phyloP scores from a whole-genome alignment of 495 filamentous ascomycete genomes.

The Aspergillus nanangensis region DNA sequence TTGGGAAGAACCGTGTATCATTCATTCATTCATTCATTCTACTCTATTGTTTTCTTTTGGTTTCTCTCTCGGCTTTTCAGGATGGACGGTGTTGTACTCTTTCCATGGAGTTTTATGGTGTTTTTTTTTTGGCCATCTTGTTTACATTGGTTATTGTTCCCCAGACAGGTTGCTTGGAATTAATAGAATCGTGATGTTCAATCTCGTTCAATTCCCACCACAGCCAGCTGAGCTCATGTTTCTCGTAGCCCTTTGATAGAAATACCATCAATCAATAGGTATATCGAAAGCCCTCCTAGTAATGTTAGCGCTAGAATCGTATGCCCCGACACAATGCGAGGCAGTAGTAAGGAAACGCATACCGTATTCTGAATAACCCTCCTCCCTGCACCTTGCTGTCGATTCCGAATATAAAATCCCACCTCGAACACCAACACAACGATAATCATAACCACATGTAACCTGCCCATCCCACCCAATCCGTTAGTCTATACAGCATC shows the following conservation, averaged over 20 bases:
- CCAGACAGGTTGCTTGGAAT: too few species aligned
- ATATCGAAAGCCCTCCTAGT: conserved; percentile 43
- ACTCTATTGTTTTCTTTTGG: too few species aligned
- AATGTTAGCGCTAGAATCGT: neutral
- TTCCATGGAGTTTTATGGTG: too few species aligned
- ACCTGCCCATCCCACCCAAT: conserved; percentile 9
- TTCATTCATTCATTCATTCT: too few species aligned
- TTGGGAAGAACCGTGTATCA: neutral
- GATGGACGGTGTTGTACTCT: too few species aligned
- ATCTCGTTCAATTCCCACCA: neutral
- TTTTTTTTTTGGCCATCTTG: too few species aligned
- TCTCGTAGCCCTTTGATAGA: neutral
- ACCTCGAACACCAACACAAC: conserved; percentile 56
- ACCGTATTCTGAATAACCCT: conserved; percentile 52
- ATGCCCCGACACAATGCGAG: neutral
- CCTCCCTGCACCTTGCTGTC: conserved; percentile 39
- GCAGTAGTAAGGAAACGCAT: conserved; percentile 4
- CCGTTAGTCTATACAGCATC: neutral
- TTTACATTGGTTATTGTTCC: too few species aligned
- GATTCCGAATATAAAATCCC: conserved; percentile 60
- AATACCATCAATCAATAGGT: conserved; percentile 44
- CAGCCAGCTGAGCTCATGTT: neutral
- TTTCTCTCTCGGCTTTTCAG: too few species aligned
- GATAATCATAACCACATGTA: conserved; percentile 62
- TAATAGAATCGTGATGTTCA: too few species aligned